phyloP scores from a whole-genome alignment of 1,284 basidiomycete species.

The Anthracocystis walkeri region DNA sequence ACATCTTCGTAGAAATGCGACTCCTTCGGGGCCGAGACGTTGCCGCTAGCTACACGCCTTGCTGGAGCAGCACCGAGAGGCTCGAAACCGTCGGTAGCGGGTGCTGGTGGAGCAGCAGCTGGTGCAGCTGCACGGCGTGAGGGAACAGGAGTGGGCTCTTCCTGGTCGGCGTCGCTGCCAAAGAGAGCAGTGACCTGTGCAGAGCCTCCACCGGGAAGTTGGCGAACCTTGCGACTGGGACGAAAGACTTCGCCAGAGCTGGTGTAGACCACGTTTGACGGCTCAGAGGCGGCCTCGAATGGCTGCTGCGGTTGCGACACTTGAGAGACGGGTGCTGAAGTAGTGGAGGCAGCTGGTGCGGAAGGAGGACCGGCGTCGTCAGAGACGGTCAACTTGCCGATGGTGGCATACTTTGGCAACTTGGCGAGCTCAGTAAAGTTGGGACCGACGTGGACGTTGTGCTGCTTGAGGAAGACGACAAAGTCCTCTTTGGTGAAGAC shows the following conservation, averaged over 20 bases:
- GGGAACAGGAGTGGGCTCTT: constrained; percentile 20
- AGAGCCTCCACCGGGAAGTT: constrained; percentile 57
- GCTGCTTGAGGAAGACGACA: constrained; percentile 61
- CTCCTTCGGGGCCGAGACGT: constrained; percentile 25
- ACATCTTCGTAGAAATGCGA: constrained; percentile 33
- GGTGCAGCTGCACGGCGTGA: constrained; percentile 4
- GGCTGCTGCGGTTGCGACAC: constrained; percentile 9
- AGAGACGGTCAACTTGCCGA: constrained; percentile 50
- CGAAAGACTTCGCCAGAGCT: constrained; percentile 60
- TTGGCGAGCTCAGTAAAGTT: constrained; percentile 59
- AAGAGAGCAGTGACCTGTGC: constrained; percentile 58
- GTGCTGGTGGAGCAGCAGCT: constrained; percentile 19
- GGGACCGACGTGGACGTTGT: constrained; percentile 58
- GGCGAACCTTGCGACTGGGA: constrained; percentile 60
- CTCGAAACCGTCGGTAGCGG: constrained; percentile 32
- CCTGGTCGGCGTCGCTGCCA: constrained; percentile 46
- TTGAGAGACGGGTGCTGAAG: constrained; percentile 8
- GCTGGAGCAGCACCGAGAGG: constrained; percentile 35
- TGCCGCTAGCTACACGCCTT: constrained; percentile 31
- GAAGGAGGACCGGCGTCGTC: constrained; percentile 29
- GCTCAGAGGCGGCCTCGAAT: constrained; percentile 7
- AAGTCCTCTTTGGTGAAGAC: constrained; percentile 63
- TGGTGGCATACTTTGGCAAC: constrained; percentile 60
- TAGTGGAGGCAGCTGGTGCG: constrained; percentile 6
- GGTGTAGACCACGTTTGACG: constrained; percentile 48